phyloP scores from a whole-genome alignment of 345 rosid species.

The Chamaenerion angustifolium region DNA sequence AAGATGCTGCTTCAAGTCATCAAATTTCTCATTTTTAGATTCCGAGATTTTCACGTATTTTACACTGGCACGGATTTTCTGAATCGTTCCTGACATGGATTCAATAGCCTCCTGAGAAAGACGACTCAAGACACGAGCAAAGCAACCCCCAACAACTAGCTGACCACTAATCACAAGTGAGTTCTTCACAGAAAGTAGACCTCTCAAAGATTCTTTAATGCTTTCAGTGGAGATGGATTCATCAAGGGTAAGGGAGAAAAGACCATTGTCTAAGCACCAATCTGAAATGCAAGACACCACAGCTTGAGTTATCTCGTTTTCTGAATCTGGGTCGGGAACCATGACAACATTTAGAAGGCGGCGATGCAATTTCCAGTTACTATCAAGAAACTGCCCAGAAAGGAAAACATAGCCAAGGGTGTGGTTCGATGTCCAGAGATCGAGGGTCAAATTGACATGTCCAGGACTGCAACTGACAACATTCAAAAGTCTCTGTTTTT shows the following conservation, averaged over 20 bases:
- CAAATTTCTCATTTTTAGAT: slow-evolving; percentile 51
- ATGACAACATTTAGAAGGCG: slow-evolving; percentile 59
- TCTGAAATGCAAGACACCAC: slow-evolving; percentile 62
- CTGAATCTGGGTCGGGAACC: slow-evolving; percentile 65
- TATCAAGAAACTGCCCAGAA: slow-evolving; percentile 74
- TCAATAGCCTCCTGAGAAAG: slow-evolving; percentile 59
- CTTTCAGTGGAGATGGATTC: slow-evolving; percentile 34
- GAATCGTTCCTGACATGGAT: slow-evolving; percentile 23
- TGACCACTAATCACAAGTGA: slow-evolving; percentile 51
- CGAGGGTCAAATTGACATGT: slow-evolving; percentile 53
- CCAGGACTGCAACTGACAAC: slow-evolving; percentile 51
- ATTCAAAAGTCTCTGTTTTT: slow-evolving; percentile 56
- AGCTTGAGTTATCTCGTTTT: slow-evolving; percentile 52
- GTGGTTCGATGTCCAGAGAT: slow-evolving; percentile 52
- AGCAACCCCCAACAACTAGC: slow-evolving; percentile 51
- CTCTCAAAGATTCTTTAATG: slow-evolving; percentile 35
- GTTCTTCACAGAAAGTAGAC: slow-evolving; percentile 46
- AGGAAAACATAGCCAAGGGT: slow-evolving; percentile 54
- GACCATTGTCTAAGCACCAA: slow-evolving; percentile 59
- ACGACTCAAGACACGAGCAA: slow-evolving; percentile 47
- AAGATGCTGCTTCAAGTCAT: slow-evolving; percentile 59
- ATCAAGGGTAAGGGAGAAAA: slow-evolving; percentile 49
- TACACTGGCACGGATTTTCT: slow-evolving; percentile 67
- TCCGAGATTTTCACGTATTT: slow-evolving; percentile 78
- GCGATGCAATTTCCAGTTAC: slow-evolving; percentile 53